Conservation (phyloP, 495 filamentous ascomycete genomes). For the Hypomontagnella submonticulosa region DNA sequence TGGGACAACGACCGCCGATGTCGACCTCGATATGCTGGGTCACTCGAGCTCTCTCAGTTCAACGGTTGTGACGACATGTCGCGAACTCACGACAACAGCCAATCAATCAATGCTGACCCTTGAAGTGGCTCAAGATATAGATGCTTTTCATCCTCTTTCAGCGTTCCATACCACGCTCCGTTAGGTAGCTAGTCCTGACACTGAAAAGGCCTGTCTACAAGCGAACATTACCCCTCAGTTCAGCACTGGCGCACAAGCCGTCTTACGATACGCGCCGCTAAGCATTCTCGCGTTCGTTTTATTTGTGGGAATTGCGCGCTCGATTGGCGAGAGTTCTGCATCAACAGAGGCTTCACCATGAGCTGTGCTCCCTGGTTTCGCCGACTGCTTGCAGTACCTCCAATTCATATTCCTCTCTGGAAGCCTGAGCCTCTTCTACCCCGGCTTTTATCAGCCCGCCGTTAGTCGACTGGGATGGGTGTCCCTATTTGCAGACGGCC, state of each 20-base stretch:
- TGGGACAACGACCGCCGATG: not conserved
- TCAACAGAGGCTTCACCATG: not conserved
- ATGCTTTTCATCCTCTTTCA: conserved; percentile 1
- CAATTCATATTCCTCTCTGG: conserved; percentile 81
- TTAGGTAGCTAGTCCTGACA: not conserved
- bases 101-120: not conserved
- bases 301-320: conserved; percentile 2
- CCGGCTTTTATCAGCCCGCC: conserved; percentile 79
- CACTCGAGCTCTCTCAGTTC: not conserved
- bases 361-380: conserved; percentile 24
- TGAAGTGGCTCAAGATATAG: not conserved
- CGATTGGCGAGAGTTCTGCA: not conserved
- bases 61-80: not conserved
- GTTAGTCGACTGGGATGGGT: conserved; percentile 48
- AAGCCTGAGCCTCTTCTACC: conserved; percentile 75
- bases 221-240: conserved; percentile 22
- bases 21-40: conserved; percentile 4
- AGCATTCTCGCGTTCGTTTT: conserved; percentile 25
- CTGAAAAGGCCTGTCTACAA: conserved; percentile 7
- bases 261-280: conserved; percentile 15
- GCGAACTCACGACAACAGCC: not conserved
- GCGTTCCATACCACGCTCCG: conserved; percentile 11
- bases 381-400: conserved; percentile 76
- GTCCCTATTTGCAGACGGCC: conserved; percentile 25
- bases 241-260: not conserved